A percentile compares a stretch with the other conserved stretches of the same genome.
Evolutionary conservation across 208 protist genomes (phyloP).

Genomic region (Phytomonas francai): DNA sequence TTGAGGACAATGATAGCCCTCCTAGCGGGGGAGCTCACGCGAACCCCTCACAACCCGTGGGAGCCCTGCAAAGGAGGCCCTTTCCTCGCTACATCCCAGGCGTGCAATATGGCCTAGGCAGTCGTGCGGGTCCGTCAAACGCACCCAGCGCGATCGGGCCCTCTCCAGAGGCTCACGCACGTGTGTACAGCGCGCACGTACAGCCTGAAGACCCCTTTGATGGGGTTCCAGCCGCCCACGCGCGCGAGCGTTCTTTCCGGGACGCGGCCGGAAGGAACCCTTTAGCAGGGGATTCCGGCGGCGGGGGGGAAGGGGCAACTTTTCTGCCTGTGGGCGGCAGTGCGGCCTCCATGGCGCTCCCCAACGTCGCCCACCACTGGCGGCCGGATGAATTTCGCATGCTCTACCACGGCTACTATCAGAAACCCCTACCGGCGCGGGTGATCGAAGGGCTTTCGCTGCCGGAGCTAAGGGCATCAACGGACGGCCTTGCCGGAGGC

Average conservation of each 20-base stretch:
- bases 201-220: neutral
- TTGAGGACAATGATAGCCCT: neutral
- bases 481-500: too few species aligned
- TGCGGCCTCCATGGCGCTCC: too few species aligned
- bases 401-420: neutral
- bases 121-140: neutral
- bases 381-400: too few species aligned
- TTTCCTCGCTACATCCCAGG: neutral
- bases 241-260: too few species aligned
- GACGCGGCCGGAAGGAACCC: too few species aligned
- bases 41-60: neutral
- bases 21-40: neutral
- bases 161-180: neutral
- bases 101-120: neutral
- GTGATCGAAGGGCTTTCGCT: neutral
- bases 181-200: neutral
- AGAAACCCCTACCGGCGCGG: neutral
- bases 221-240: too few species aligned
- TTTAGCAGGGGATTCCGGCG: too few species aligned
- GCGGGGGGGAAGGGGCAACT: too few species aligned
- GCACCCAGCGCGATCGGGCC: too few species aligned
- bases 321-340: too few species aligned
- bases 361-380: too few species aligned
- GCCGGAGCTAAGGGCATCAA: too few species aligned
- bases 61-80: neutral